Evolutionary conservation across 1,284 basidiomycete genomes (phyloP).

Genomic region (Tetrapyrgos nigripes): DNA sequence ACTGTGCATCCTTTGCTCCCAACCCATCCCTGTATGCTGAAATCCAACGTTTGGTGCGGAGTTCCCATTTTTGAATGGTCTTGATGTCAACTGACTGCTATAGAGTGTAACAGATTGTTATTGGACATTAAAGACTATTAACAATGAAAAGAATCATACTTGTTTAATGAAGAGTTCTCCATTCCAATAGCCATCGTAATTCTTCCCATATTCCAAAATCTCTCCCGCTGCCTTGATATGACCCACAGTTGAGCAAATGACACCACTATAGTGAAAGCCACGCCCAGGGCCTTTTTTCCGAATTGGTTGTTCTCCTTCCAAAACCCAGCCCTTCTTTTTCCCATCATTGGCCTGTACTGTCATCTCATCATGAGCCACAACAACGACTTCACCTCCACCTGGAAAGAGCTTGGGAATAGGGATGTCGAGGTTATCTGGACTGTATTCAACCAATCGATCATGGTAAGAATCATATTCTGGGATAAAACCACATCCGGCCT

Average conservation of each 20-base stretch:
- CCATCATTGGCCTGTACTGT: conserved; percentile 43
- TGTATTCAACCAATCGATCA: neutral
- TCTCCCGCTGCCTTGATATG: conserved; percentile 36
- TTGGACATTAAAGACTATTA: conserved; percentile 21
- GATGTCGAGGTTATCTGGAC: neutral
- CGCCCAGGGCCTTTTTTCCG: conserved; percentile 43
- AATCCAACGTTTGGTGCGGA: conserved; percentile 34
- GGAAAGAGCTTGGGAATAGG: neutral
- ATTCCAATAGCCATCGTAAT: conserved; percentile 50
- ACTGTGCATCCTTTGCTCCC: conserved; percentile 27
- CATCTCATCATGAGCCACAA: conserved; percentile 46
- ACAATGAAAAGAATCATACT: conserved; percentile 22
- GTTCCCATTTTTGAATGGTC: conserved; percentile 35
- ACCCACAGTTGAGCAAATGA: conserved; percentile 39
- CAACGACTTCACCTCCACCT: neutral
- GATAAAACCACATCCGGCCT: conserved; percentile 37
- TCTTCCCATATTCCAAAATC: conserved; percentile 48
- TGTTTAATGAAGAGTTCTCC: conserved; percentile 45
- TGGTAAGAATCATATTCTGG: conserved; percentile 15
- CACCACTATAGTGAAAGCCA: conserved; percentile 37
- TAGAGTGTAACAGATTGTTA: conserved; percentile 21
- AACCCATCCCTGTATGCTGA: conserved; percentile 29
- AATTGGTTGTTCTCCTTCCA: conserved; percentile 38
- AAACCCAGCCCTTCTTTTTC: conserved; percentile 36
- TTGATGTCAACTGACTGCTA: conserved; percentile 25